Conservation (phyloP, 352 stramenopile species). For the Phytophthora parvispora region DNA sequence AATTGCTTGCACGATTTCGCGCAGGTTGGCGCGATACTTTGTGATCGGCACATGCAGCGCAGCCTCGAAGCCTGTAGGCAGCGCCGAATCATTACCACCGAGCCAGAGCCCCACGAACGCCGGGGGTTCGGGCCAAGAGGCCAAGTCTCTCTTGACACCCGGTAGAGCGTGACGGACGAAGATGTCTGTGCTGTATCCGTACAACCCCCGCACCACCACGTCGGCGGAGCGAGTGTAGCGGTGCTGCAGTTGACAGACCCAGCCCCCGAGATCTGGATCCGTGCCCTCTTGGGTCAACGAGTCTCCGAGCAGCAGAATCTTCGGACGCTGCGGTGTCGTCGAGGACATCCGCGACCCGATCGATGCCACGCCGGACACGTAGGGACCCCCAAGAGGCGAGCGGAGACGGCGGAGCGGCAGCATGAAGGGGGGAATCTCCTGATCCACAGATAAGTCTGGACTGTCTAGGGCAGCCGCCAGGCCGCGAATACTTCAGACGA, state of each 20-base stretch:
- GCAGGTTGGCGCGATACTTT: constrained; percentile 55
- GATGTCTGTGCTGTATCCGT: constrained; percentile 66
- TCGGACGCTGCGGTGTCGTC: constrained; percentile 19
- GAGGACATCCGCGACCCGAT: constrained; percentile 2
- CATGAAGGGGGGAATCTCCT: neutral
- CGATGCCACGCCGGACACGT: neutral
- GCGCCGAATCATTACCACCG: constrained; percentile 70
- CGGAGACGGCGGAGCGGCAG: constrained; percentile 4
- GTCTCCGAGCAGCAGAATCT: constrained; percentile 39
- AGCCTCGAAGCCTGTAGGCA: constrained; percentile 36
- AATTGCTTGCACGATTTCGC: constrained; percentile 37
- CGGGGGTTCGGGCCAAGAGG: constrained; percentile 26
- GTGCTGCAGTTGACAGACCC: constrained; percentile 49
- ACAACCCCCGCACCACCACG: constrained; percentile 60
- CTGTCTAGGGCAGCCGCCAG: neutral
- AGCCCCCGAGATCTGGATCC: constrained; percentile 44
- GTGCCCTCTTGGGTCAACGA: constrained; percentile 59
- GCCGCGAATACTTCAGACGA: neutral
- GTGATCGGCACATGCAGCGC: constrained; percentile 56
- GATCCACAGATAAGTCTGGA: neutral
- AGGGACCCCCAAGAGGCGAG: neutral
- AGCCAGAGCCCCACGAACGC: constrained; percentile 62
- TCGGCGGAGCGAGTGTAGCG: constrained; percentile 63
- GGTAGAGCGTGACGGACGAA: constrained; percentile 43
- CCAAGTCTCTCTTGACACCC: constrained; percentile 35